phyloP scores from a whole-genome alignment of 2,329 filamentous ascomycete species.

The Thelonectria rubi region DNA sequence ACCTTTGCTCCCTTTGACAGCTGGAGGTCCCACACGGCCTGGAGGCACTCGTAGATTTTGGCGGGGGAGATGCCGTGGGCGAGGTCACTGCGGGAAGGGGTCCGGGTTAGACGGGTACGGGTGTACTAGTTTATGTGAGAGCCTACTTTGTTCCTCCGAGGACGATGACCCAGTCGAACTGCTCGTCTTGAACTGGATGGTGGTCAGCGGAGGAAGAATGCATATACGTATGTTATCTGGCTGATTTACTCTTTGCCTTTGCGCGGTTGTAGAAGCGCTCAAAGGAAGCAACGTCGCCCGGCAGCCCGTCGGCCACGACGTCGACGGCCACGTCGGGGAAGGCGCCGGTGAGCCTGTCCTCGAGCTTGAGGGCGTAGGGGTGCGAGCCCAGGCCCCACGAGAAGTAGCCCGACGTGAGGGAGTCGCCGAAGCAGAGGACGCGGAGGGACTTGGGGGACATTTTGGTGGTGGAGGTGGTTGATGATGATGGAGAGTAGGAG shows the following conservation, averaged over 20 bases:
- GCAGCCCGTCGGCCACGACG: constrained; percentile 59
- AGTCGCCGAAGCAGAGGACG: constrained; percentile 73
- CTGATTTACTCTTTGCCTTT: constrained; percentile 49
- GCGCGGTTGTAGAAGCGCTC: constrained; percentile 46
- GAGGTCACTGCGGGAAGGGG: constrained; percentile 56
- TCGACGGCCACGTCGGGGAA: constrained; percentile 55
- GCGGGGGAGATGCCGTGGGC: constrained; percentile 49
- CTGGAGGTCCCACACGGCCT: constrained; percentile 60
- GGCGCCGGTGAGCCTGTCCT: constrained; percentile 55
- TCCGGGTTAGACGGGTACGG: constrained; percentile 3
- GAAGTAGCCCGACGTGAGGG: constrained; percentile 67
- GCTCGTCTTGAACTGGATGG: constrained; percentile 32
- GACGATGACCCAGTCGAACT: constrained; percentile 69
- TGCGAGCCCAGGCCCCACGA: constrained; percentile 53
- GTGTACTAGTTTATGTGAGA: background rate
- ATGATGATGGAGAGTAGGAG: background rate
- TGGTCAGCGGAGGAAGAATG: background rate
- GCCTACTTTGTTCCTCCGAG: constrained; percentile 71
- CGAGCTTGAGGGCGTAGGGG: constrained; percentile 63
- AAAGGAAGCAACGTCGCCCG: constrained; percentile 59
- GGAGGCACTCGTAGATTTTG: constrained; percentile 59
- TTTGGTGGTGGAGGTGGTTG: background rate
- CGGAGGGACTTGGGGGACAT: constrained; percentile 52
- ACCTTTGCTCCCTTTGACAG: constrained; percentile 62
- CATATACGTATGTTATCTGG: background rate